Conservation (phyloP, 768 basidiomycete species). For the Hygrocybe punicea region DNA sequence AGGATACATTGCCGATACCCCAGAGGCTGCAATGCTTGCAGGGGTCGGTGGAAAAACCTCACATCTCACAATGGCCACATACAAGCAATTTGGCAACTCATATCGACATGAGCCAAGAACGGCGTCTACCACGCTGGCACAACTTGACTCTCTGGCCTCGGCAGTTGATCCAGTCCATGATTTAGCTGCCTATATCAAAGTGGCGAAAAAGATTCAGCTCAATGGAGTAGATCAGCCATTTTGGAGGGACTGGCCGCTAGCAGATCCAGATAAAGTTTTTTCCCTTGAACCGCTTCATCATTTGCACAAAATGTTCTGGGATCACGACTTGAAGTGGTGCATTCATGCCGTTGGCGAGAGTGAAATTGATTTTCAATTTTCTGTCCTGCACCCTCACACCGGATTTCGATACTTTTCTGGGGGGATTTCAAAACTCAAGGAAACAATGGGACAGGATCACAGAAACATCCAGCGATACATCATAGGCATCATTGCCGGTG, state of each 20-base stretch:
- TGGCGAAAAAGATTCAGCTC: too few relatives aligned
- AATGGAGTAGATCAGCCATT: slow-evolving; percentile 17
- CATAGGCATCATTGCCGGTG: slow-evolving; percentile 15
- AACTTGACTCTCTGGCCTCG: too few relatives aligned
- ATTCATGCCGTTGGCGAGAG: slow-evolving; percentile 14
- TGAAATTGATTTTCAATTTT: slow-evolving; percentile 28
- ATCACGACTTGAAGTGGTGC: slow-evolving; percentile 12
- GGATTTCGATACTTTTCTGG: slow-evolving; percentile 26
- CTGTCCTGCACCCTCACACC: slow-evolving; percentile 22
- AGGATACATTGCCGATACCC: slow-evolving; percentile 33
- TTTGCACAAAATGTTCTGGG: slow-evolving; percentile 12
- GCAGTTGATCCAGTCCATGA: too few relatives aligned
- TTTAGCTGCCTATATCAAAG: too few relatives aligned
- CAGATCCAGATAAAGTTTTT: slow-evolving; percentile 20
- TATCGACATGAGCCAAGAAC: too few relatives aligned
- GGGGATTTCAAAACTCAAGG: slow-evolving; percentile 24
- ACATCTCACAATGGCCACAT: too few relatives aligned
- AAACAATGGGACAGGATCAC: slow-evolving; percentile 28
- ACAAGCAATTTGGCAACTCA: too few relatives aligned
- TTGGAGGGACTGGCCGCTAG: slow-evolving; percentile 24
- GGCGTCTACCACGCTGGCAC: too few relatives aligned
- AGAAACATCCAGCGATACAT: slow-evolving; percentile 23
- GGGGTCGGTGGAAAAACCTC: too few relatives aligned
- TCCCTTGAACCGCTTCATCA: slow-evolving; percentile 29
- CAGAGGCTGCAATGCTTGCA: too few relatives aligned